phyloP scores from a whole-genome alignment of 2,329 filamentous ascomycete species.

The Fusarium liriodendri region DNA sequence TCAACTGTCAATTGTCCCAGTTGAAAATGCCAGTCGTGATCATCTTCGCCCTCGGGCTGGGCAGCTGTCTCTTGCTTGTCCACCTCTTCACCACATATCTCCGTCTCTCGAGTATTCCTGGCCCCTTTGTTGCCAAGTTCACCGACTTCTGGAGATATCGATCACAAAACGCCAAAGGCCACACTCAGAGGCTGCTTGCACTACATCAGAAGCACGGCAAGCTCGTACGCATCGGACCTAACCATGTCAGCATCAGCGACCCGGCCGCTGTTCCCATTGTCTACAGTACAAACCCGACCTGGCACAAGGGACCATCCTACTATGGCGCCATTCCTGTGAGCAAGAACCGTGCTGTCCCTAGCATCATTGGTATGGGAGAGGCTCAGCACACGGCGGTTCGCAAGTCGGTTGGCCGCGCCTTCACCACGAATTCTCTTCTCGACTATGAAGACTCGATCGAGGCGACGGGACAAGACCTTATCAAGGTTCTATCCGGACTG shows the following conservation, averaged over 20 bases:
- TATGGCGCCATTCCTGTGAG: not conserved
- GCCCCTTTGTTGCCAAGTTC: not conserved
- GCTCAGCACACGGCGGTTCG: not conserved
- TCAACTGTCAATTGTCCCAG: not conserved
- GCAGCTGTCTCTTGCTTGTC: not conserved
- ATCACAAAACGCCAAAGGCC: not conserved
- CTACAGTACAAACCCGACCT: not conserved
- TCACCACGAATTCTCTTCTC: not conserved
- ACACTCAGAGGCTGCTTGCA: not conserved
- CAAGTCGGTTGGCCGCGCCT: not conserved
- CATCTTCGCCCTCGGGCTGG: not conserved
- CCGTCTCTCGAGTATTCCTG: not conserved
- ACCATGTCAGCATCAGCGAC: not conserved
- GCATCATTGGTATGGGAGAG: not conserved
- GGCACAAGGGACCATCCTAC: not conserved
- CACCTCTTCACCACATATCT: not conserved
- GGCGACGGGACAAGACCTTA: not conserved
- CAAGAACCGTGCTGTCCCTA: not conserved
- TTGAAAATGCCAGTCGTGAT: not conserved
- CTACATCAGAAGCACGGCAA: not conserved
- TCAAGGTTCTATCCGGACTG: not conserved
- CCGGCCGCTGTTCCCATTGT: not conserved
- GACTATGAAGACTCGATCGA: not conserved
- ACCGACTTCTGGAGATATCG: not conserved
- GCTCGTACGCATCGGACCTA: not conserved